phyloP scores from a whole-genome alignment of 805 yeast species.

The Lipomyces lipofer region DNA sequence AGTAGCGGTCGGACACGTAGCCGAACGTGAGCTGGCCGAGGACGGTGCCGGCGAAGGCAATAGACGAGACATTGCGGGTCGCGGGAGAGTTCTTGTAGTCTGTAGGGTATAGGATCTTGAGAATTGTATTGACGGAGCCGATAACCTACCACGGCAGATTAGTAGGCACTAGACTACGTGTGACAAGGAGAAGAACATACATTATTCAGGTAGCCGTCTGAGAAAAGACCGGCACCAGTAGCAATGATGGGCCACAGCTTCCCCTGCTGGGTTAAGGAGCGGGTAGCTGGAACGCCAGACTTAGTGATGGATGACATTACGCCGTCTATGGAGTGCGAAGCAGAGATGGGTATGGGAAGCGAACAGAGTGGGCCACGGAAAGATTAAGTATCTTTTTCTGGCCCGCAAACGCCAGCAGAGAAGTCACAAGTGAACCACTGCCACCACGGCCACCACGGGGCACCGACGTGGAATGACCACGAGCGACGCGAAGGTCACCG shows the following conservation, averaged over 20 bases:
- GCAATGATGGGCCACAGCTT: constrained; percentile 65
- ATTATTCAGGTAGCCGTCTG: constrained; percentile 91
- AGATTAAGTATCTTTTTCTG: too few species aligned
- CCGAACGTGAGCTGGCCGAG: constrained; percentile 84
- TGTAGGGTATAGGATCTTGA: constrained; percentile 62
- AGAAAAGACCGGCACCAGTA: constrained; percentile 89
- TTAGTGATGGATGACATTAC: too few species aligned
- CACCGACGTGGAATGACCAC: too few species aligned
- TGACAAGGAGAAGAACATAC: constrained; percentile 11
- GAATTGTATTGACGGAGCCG: constrained; percentile 71
- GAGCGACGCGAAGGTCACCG: too few species aligned
- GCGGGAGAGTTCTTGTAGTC: constrained; percentile 66
- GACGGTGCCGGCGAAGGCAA: constrained; percentile 90
- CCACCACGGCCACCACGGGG: too few species aligned
- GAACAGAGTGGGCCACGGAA: too few species aligned
- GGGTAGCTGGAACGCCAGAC: too few species aligned
- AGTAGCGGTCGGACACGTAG: constrained; percentile 71
- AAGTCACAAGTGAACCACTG: too few species aligned
- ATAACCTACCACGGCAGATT: constrained; percentile 48
- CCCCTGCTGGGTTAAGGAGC: not conserved
- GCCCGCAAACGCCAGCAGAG: too few species aligned
- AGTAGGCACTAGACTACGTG: not conserved
- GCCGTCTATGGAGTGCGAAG: too few species aligned
- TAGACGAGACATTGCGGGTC: constrained; percentile 75
- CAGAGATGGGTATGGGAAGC: too few species aligned